phyloP scores from a whole-genome alignment of 306 rosid genomes.

The Quercus gilva region DNA sequence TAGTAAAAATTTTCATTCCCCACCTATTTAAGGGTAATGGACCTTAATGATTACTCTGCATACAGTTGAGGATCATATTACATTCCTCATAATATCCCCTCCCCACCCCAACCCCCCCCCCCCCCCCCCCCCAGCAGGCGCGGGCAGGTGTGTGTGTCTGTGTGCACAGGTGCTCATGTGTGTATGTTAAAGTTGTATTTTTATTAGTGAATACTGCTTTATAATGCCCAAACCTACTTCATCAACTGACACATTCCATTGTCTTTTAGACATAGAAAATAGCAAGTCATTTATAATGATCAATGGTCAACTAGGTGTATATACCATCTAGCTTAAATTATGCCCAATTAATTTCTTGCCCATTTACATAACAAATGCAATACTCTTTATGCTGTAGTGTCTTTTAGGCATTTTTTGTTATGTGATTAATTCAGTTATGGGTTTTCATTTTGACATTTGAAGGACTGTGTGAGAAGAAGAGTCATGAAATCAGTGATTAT shows the following conservation, averaged over 20 bases:
- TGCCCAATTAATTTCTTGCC: background rate
- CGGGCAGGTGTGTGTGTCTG: background rate
- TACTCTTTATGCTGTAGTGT: background rate
- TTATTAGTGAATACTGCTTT: background rate
- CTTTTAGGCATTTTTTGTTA: background rate
- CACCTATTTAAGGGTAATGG: background rate
- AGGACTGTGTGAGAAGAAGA: slow-evolving; percentile 90
- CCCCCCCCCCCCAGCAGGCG: too few species aligned
- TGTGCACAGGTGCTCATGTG: background rate
- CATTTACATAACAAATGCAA: background rate
- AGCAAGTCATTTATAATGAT: background rate
- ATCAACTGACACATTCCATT: background rate
- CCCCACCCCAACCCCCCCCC: background rate
- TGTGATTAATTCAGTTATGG: slow-evolving; percentile 6
- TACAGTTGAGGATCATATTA: background rate
- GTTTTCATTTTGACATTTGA: slow-evolving; percentile 32
- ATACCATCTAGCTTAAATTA: background rate
- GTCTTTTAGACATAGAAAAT: background rate
- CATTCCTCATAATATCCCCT: background rate
- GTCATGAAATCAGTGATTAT: slow-evolving; percentile 60
- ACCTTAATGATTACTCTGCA: background rate
- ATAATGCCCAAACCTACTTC: background rate
- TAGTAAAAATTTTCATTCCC: background rate
- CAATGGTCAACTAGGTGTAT: background rate
- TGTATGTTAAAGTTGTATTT: background rate